These are phyloP conservation scores for Amesomyces nigricolor DNA, from an alignment of 2,329 filamentous ascomycete species.

Conservation along the genomic window DNA sequence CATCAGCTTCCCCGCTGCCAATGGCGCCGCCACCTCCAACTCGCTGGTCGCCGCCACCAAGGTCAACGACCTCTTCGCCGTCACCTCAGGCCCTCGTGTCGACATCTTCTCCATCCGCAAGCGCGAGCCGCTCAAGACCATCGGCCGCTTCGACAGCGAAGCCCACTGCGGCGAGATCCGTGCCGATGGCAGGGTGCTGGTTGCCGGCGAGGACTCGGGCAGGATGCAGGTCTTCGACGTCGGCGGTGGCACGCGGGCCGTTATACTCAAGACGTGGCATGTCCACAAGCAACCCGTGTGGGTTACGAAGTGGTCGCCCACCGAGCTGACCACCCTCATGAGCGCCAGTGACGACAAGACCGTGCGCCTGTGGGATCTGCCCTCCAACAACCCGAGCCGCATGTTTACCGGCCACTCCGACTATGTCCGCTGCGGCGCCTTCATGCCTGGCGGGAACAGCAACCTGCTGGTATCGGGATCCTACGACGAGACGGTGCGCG, in stretches of 20 bases:
- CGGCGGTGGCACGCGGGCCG: conserved; percentile 57
- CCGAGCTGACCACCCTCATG: conserved; percentile 79
- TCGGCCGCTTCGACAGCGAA: conserved; percentile 87
- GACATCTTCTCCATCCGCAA: conserved; percentile 92
- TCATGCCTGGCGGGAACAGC: conserved; percentile 67
- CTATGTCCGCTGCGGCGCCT: conserved; percentile 83
- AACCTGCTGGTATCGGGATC: conserved; percentile 82
- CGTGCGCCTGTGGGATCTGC: conserved; percentile 89
- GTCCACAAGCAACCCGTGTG: conserved; percentile 93
- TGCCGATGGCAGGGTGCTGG: conserved; percentile 79
- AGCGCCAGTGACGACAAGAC: conserved; percentile 89
- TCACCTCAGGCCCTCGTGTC: conserved; percentile 89
- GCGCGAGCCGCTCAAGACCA: conserved; percentile 86
- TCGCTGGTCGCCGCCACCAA: conserved; percentile 39
- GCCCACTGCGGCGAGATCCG: conserved; percentile 86
- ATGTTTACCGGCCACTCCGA: conserved; percentile 84
- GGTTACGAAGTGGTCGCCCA: conserved; percentile 85
- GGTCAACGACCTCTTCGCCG: conserved; percentile 72
- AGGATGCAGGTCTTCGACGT: conserved; percentile 95
- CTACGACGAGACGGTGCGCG: conserved; percentile 87
- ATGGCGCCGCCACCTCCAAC: conserved; percentile 36
- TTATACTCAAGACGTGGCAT: conserved; percentile 92
- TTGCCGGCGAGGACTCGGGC: conserved; percentile 87
- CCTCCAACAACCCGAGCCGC: conserved; percentile 67
- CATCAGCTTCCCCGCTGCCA: conserved; percentile 64